Evolutionary conservation across 2,329 filamentous ascomycete genomes (phyloP), one percentile per base, ranked within the genome.

Genomic region (Epichloe festucae): DNA sequence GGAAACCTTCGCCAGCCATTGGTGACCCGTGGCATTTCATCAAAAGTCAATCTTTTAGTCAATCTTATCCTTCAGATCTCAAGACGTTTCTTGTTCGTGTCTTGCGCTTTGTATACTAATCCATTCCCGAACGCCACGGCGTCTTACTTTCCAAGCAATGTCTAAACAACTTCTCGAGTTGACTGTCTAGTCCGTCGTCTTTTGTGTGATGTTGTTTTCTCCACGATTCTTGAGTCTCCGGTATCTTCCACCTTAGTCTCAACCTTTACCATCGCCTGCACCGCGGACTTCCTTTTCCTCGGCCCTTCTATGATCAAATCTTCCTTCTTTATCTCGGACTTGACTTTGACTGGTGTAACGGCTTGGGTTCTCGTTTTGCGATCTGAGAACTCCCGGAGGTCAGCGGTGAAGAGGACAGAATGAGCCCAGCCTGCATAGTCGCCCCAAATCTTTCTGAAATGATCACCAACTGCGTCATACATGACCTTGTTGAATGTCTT

Each of bases 391-490:
- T 87, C 80, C 62, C 81, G 86, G 52, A 98, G 67, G 63, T 98
- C 90, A 0, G 93, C 94, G 0, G 93, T 95, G 63, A 98, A 98
- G 12, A 98, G 74, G 8, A 98, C 93, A 3, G 88, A 95, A 70
- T 98, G 93, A 10, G 94, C 93, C 94, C 94, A 98, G 1, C 93
- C 93, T 1, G 93, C 93, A 60, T 97, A 87, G 53, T 85, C 79
- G 0, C 93, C 93, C 93, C 94, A 98, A 0, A 97, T 75, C 39
- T 76, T 75, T 51, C 93, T 79, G 61, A 98, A 98, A 60, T 94
- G 86, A 56, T 95, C 87, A 0, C 87, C 93, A 14, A 98, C 82
- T 0, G 89, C 87, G 63, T 93, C 84, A 62, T 98, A 97, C 56
- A 88, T 90, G 41, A 77, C 79, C 63, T 94, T 94, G 14, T 85